Evolutionary conservation across 352 stramenopile species (phyloP).

Genomic region (Pythium angustatum): DNA sequence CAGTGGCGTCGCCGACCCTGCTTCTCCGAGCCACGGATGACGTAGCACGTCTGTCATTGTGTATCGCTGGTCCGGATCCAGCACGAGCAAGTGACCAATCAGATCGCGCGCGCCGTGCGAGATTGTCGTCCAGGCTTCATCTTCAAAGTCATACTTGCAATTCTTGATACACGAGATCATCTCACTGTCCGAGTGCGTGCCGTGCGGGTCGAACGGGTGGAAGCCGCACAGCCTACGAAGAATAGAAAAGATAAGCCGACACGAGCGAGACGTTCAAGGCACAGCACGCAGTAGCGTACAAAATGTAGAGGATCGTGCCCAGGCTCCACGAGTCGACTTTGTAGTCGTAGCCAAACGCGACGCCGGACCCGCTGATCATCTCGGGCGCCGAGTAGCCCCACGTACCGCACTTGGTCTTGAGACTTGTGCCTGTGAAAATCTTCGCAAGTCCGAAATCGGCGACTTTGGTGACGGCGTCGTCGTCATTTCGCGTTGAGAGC

Average conservation of each 20-base stretch:
- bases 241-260: slow-evolving; percentile 5
- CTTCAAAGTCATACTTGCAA: slow-evolving; percentile 74
- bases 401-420: slow-evolving; percentile 83
- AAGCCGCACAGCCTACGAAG: slow-evolving; percentile 64
- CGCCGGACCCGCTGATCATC: slow-evolving; percentile 79
- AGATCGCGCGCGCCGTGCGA: slow-evolving; percentile 69
- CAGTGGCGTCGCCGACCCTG: slow-evolving; percentile 40
- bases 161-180: slow-evolving; percentile 84
- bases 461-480: slow-evolving; percentile 67
- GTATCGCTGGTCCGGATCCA: slow-evolving; percentile 66
- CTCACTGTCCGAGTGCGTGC: slow-evolving; percentile 72
- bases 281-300: slow-evolving; percentile 35
- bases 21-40: slow-evolving; percentile 66
- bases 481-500: slow-evolving; percentile 61
- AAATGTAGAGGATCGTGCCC: slow-evolving; percentile 86
- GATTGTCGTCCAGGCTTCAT: slow-evolving; percentile 68
- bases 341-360: slow-evolving; percentile 74
- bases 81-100: slow-evolving; percentile 72
- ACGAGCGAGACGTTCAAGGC: not conserved
- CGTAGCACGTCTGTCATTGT: slow-evolving; percentile 66
- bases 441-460: slow-evolving; percentile 88
- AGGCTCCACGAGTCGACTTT: slow-evolving; percentile 89
- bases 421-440: slow-evolving; percentile 62
- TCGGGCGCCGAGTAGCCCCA: slow-evolving; percentile 83
- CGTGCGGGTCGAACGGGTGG: slow-evolving; percentile 80